Evolutionary conservation across 2,329 filamentous ascomycete genomes (phyloP).

Genomic region (Exophiala aquamarina): DNA sequence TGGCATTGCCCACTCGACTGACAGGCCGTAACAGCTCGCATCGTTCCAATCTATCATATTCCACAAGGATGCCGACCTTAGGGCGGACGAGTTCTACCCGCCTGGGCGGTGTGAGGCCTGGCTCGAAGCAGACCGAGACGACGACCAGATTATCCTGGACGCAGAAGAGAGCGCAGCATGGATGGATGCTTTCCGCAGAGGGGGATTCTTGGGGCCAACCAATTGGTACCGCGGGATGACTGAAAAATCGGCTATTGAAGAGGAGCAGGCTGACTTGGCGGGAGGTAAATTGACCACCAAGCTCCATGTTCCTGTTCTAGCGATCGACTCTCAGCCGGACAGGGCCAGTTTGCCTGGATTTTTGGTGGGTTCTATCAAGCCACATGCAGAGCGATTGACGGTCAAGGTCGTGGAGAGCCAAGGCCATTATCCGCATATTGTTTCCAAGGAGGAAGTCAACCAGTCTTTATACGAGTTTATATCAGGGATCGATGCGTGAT

Average conservation of each 20-base stretch:
- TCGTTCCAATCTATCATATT: conserved; percentile 32
- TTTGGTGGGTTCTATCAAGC: conserved; percentile 19
- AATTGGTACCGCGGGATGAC: conserved; percentile 31
- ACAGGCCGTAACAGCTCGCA: conserved; percentile 11
- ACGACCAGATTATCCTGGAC: conserved; percentile 23
- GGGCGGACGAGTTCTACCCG: conserved; percentile 26
- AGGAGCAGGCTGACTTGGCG: conserved; percentile 24
- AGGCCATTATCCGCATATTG: conserved; percentile 25
- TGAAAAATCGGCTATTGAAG: conserved; percentile 27
- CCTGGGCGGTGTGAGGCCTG: conserved; percentile 27
- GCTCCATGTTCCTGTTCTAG: conserved; percentile 26
- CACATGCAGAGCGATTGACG: conserved; percentile 21
- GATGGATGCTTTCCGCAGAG: conserved; percentile 1
- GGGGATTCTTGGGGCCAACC: conserved; percentile 22
- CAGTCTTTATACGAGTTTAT: neutral
- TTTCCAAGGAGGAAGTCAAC: conserved; percentile 1
- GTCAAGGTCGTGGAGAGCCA: conserved; percentile 20
- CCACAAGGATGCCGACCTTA: conserved; percentile 23
- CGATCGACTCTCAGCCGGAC: conserved; percentile 20
- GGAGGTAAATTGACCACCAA: conserved; percentile 2
- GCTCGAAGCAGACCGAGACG: conserved; percentile 24
- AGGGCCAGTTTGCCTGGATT: conserved; percentile 10
- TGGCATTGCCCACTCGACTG: no score
- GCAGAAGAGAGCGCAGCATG: conserved; percentile 1
- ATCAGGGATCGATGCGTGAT: no score